Evolutionary conservation across 2,329 filamentous ascomycete species (phyloP).

Genomic region (Podosphaera aphanis): DNA sequence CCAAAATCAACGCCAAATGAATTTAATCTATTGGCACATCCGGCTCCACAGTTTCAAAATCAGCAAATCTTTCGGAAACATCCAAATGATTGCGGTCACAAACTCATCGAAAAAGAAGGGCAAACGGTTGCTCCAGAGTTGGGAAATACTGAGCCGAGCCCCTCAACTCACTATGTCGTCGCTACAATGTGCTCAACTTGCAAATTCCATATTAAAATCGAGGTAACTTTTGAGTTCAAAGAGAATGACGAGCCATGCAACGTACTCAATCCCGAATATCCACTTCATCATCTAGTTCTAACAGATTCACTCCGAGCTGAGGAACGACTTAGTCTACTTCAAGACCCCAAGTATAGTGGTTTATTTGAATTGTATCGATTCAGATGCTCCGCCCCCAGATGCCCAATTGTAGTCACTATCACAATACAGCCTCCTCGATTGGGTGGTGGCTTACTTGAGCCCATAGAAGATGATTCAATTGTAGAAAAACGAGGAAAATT

Average conservation of each 20-base stretch:
- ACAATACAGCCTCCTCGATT: conserved; percentile 29
- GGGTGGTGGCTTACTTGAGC: conserved; percentile 21
- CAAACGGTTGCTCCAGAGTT: conserved; percentile 25
- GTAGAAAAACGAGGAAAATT: conserved; percentile 29
- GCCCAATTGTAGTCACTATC: conserved; percentile 28
- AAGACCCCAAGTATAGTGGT: conserved; percentile 9
- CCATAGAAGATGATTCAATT: conserved; percentile 28
- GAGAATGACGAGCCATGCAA: conserved; percentile 12
- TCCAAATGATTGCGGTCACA: conserved; percentile 30
- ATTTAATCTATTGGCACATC: conserved; percentile 28
- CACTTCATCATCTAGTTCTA: conserved; percentile 36
- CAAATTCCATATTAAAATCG: conserved; percentile 35
- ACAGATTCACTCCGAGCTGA: conserved; percentile 18
- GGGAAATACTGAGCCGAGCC: conserved; percentile 18
- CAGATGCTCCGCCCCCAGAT: conserved; percentile 33
- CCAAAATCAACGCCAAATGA: conserved; percentile 17
- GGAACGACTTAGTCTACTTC: conserved; percentile 13
- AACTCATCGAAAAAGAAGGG: conserved; percentile 29
- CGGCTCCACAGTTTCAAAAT: conserved; percentile 26
- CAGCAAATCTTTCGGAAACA: conserved; percentile 13
- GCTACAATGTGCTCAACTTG: conserved; percentile 38
- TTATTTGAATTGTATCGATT: conserved; percentile 25
- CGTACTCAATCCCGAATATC: conserved; percentile 21
- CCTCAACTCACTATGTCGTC: conserved; percentile 26
- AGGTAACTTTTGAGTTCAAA: conserved; percentile 24